Base-by-base conservation (phyloP, 2,329 filamentous ascomycete species). In the Akanthomyces uredinophilus region DNA sequence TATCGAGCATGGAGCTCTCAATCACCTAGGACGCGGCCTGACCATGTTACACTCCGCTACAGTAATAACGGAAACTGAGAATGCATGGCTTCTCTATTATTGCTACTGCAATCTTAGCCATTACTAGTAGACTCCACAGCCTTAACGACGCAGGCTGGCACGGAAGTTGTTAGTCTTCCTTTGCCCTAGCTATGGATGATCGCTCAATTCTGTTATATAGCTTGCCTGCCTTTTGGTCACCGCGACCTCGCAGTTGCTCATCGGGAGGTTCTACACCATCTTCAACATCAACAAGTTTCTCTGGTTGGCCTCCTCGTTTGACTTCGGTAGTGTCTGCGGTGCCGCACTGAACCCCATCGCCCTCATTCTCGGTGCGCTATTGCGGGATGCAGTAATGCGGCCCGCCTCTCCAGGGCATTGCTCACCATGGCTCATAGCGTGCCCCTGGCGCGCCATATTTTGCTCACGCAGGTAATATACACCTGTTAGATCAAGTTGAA, bases 261-360 rank as follows among this genome's bases (percentile, higher is more conserved):
- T 59, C 27, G 55, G 55, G 3, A 59, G 50, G 35, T 50, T 59
- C 46, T 59, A 50, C 44, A 24, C 56, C 29, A 39, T 73, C 0
- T 81, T 81, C 68, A 72, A 78, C 51, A 69, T 71, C 1, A 82
- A 81, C 76, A 69, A 69, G 62, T 78, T 1, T 73, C 69, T 51
- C 27, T 68, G 44, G n/a, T 61, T 52, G 49, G 56, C n/a, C 58
- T 70, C 27, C 11, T 69, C 41, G 27, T 71, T 71, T 60, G 64
- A 65, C 55, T 61, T 66, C 18, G 70, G 70, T 41, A 67, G 63
- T 46, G 69, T 76, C 5, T 79, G 77, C 57, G 77, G 76, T 37
- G 76, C 68, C 0, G 74, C 77, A 1, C 73, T 72, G 1, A 73
- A 64, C 32, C 77, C 78, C 68, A 66, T 56, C 46, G 53, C 39